Conservation (phyloP, 169 alveolate genomes). For the Eimeria nieschulzi region DNA sequence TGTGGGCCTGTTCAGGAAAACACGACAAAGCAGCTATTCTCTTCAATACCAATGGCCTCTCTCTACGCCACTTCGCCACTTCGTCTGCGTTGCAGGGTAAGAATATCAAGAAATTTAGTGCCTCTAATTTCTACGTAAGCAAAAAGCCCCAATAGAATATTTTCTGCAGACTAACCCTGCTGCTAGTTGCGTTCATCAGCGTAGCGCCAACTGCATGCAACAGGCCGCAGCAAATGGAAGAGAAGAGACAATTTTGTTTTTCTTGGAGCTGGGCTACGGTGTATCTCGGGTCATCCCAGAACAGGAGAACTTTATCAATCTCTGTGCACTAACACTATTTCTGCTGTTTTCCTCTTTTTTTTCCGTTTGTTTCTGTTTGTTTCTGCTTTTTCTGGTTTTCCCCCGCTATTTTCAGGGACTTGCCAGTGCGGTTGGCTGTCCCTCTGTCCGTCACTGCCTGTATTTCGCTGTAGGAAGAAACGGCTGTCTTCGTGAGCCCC, state of each 20-base stretch:
- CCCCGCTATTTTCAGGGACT: too few relatives aligned
- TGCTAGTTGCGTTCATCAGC: slow-evolving; percentile 87
- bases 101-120: neutral
- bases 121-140: neutral
- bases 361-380: too few relatives aligned
- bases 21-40: neutral
- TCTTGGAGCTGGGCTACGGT: neutral
- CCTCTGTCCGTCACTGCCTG: slow-evolving; percentile 88
- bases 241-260: neutral
- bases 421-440: slow-evolving; percentile 83
- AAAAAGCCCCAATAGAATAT: neutral
- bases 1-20: slow-evolving; percentile 85
- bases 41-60: too few relatives aligned
- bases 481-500: slow-evolving; percentile 88
- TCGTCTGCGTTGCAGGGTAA: too few relatives aligned
- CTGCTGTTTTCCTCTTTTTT: too few relatives aligned
- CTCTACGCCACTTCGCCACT: too few relatives aligned
- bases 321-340: too few relatives aligned
- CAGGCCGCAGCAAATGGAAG: neutral
- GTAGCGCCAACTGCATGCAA: slow-evolving; percentile 85
- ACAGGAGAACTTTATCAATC: too few relatives aligned
- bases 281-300: neutral
- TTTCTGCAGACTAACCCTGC: slow-evolving; percentile 5
- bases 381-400: too few relatives aligned
- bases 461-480: slow-evolving; percentile 83